Evolutionary conservation across 2,329 filamentous ascomycete genomes (phyloP).

Genomic region (Aspergillaceae sp.): DNA sequence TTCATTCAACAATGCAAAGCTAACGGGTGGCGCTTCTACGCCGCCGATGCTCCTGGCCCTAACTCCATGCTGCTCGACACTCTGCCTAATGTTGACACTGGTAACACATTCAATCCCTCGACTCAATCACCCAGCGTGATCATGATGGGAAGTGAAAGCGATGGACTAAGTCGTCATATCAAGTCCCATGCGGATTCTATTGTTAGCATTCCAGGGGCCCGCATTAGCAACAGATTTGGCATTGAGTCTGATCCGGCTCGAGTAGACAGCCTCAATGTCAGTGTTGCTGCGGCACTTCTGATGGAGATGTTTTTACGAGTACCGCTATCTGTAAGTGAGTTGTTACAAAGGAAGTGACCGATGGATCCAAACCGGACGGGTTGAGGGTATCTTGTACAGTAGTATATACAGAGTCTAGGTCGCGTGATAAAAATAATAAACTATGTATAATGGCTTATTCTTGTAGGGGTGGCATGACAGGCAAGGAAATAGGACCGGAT

Average conservation of each 20-base stretch:
- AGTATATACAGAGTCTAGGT: not conserved
- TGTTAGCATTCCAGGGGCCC: slow-evolving; percentile 53
- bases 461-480: too few species aligned
- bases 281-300: slow-evolving; percentile 73
- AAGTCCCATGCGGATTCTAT: slow-evolving; percentile 56
- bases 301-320: slow-evolving; percentile 33
- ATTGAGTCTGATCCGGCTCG: slow-evolving; percentile 35
- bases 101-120: slow-evolving; percentile 41
- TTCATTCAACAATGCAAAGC: slow-evolving; percentile 62
- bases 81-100: slow-evolving; percentile 3
- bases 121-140: slow-evolving; percentile 60
- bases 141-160: slow-evolving; percentile 73
- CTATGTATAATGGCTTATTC: too few species aligned
- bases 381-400: not conserved
- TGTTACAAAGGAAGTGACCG: slow-evolving; percentile 10
- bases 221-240: slow-evolving; percentile 35
- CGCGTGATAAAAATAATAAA: too few species aligned
- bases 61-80: slow-evolving; percentile 17
- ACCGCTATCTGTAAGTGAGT: slow-evolving; percentile 20
- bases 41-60: slow-evolving; percentile 50
- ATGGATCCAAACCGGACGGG: slow-evolving; percentile 2
- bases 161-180: slow-evolving; percentile 59
- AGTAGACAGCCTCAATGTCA: slow-evolving; percentile 90
- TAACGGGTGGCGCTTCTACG: slow-evolving; percentile 76
- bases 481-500: too few species aligned